phyloP scores from a whole-genome alignment of 805 yeast genomes.

The Saturnispora besseyi region DNA sequence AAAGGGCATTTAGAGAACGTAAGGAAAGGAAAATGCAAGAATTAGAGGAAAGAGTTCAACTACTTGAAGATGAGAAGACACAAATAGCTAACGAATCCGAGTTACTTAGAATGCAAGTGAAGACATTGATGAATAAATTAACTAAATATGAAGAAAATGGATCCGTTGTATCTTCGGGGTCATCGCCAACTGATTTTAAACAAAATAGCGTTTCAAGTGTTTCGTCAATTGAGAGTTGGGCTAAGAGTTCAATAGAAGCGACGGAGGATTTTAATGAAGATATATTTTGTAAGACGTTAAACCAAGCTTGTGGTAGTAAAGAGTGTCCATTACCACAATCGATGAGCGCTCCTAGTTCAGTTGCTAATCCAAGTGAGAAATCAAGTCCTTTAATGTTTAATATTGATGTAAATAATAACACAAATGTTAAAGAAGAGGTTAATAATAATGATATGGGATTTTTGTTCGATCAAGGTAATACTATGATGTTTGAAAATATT shows the following conservation, averaged over 20 bases:
- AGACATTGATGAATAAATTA: slow-evolving; percentile 63
- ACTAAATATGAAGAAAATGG: slow-evolving; percentile 12
- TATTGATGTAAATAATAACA: not conserved
- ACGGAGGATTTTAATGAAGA: slow-evolving; percentile 53
- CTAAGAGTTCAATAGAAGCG: not conserved
- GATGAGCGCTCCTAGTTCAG: not conserved
- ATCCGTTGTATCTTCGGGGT: not conserved
- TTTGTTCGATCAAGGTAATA: slow-evolving; percentile 8
- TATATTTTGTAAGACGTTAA: slow-evolving; percentile 69
- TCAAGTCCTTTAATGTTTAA: slow-evolving; percentile 5
- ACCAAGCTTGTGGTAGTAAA: slow-evolving; percentile 76
- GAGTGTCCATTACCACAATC: slow-evolving; percentile 52
- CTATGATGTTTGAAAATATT: slow-evolving; percentile 8
- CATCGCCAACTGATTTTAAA: slow-evolving; percentile 1
- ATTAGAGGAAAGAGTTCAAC: slow-evolving; percentile 66
- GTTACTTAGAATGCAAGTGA: slow-evolving; percentile 67
- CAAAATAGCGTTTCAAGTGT: slow-evolving; percentile 6
- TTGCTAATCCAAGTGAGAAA: not conserved
- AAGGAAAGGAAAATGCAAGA: slow-evolving; percentile 83
- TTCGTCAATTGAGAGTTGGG: slow-evolving; percentile 5
- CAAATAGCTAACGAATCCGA: slow-evolving; percentile 65
- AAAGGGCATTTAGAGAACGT: slow-evolving; percentile 90
- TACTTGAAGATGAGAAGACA: slow-evolving; percentile 62
- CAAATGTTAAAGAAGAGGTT: not conserved
- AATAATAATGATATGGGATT: slow-evolving; percentile 12